A percentile compares a stretch with the other conserved stretches of the same genome.
These are phyloP conservation scores for Friedmanniomyces endolithicus DNA, from an alignment of 495 filamentous ascomycete genomes.

Conservation along the genomic window DNA sequence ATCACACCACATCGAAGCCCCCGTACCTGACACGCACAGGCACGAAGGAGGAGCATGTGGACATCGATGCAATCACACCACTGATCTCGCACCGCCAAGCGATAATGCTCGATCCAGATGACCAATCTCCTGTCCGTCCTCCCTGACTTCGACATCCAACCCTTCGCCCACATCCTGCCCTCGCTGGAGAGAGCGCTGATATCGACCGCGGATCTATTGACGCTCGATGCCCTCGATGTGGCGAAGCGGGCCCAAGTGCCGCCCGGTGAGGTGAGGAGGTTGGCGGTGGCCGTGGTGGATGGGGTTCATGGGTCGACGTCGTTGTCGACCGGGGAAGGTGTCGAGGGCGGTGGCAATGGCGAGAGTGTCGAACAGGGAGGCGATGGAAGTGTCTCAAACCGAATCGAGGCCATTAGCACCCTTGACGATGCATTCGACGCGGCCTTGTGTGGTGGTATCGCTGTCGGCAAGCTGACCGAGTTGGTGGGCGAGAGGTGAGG, in stretches of 20 bases:
- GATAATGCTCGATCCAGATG: constrained; percentile 37
- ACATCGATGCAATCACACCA: no score
- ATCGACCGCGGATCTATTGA: constrained; percentile 74
- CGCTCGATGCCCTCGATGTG: constrained; percentile 69
- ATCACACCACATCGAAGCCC: no score
- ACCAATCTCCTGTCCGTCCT: constrained; percentile 80
- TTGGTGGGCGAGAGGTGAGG: constrained; percentile 75
- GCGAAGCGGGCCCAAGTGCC: constrained; percentile 77
- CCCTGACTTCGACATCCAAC: constrained; percentile 59
- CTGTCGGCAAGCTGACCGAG: constrained; percentile 71
- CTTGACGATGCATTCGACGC: constrained; percentile 62
- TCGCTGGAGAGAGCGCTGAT: constrained; percentile 62
- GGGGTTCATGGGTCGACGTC: constrained; percentile 41
- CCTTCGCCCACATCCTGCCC: constrained; percentile 61
- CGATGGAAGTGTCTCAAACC: neutral
- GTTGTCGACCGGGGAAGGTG: neutral
- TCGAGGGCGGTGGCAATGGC: constrained; percentile 16
- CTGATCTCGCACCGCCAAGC: constrained; percentile 2
- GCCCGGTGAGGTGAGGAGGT: constrained; percentile 59
- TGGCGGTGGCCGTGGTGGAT: constrained; percentile 50
- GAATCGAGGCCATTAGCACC: constrained; percentile 52
- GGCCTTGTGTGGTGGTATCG: constrained; percentile 74
- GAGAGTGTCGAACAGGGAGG: no score
- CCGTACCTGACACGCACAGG: no score
- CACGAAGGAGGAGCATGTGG: no score